Conservation (phyloP, 805 yeast species). For the Candida parachauliodes region DNA sequence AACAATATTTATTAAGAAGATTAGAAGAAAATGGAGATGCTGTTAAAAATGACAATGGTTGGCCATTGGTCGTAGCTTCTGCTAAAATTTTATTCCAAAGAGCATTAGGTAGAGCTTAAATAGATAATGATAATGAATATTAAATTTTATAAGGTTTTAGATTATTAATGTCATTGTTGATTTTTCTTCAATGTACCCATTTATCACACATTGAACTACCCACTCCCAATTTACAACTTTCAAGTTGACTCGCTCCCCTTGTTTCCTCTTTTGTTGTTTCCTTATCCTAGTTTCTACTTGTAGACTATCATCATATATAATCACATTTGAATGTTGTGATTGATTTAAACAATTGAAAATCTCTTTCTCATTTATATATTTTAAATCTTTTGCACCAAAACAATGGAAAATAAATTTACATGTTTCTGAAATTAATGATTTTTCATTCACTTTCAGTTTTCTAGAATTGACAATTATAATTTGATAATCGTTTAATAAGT, state of each 20-base stretch:
- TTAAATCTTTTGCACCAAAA: slow-evolving; percentile 38
- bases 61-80: slow-evolving; percentile 62
- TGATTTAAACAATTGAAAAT: slow-evolving; percentile 2
- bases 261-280: slow-evolving; percentile 1
- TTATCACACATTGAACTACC: slow-evolving; percentile 60
- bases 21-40: slow-evolving; percentile 96
- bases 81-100: slow-evolving; percentile 22
- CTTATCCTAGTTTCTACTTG: slow-evolving; percentile 1
- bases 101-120: slow-evolving; percentile 14
- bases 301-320: slow-evolving; percentile 28
- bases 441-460: slow-evolving; percentile 18
- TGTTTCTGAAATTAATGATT: slow-evolving; percentile 26
- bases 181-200: slow-evolving; percentile 26
- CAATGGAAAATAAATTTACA: slow-evolving; percentile 44
- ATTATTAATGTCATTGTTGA: slow-evolving; percentile 10
- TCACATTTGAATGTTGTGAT: slow-evolving; percentile 8
- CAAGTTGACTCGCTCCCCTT: slow-evolving; percentile 7
- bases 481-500: slow-evolving; percentile 26
- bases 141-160: not conserved
- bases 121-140: slow-evolving; percentile 1
- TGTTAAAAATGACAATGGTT: slow-evolving; percentile 79
- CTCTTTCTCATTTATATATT: slow-evolving; percentile 8
- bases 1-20: slow-evolving; percentile 83
- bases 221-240: slow-evolving; percentile 57
- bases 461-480: slow-evolving; percentile 30